Evolutionary conservation across 116 monocot genomes (phyloP).

Genomic region (Cymodocea nodosa): DNA sequence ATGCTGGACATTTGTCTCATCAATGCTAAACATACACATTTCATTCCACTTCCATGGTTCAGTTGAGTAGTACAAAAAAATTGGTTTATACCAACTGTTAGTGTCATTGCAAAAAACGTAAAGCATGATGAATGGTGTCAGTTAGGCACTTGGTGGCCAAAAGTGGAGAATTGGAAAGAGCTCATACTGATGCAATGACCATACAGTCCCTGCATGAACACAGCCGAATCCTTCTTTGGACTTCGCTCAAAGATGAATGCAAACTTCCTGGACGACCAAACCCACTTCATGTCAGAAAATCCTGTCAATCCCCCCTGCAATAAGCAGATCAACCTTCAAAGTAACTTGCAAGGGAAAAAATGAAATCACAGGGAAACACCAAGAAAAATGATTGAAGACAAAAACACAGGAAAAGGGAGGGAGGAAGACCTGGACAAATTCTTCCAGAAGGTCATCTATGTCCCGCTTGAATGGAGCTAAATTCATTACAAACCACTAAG

Average conservation of each 20-base stretch:
- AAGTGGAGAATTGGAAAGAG: slow-evolving; percentile 1
- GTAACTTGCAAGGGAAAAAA: too few relatives aligned
- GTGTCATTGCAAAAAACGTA: too few relatives aligned
- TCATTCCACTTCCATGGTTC: neutral
- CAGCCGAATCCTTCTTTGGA: slow-evolving; percentile 37
- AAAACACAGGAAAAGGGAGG: too few relatives aligned
- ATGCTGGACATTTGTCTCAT: neutral
- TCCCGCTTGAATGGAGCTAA: slow-evolving; percentile 59
- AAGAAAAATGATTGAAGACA: too few relatives aligned
- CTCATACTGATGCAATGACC: slow-evolving; percentile 48
- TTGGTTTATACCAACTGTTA: too few relatives aligned
- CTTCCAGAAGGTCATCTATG: slow-evolving; percentile 61
- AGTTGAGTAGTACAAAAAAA: too few relatives aligned
- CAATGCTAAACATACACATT: neutral
- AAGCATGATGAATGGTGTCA: too few relatives aligned
- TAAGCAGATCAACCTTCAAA: neutral
- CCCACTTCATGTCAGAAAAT: slow-evolving; percentile 54
- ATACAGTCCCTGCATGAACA: slow-evolving; percentile 91
- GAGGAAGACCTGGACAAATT: slow-evolving; percentile 32
- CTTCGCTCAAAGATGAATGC: slow-evolving; percentile 65
- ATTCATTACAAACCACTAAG: slow-evolving; percentile 13
- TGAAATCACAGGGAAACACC: too few relatives aligned
- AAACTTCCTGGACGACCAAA: slow-evolving; percentile 69
- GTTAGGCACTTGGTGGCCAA: neutral
- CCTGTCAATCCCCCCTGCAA: slow-evolving; percentile 33